phyloP scores from a whole-genome alignment of 441 rosid species.

The Corymbia citriodora region DNA sequence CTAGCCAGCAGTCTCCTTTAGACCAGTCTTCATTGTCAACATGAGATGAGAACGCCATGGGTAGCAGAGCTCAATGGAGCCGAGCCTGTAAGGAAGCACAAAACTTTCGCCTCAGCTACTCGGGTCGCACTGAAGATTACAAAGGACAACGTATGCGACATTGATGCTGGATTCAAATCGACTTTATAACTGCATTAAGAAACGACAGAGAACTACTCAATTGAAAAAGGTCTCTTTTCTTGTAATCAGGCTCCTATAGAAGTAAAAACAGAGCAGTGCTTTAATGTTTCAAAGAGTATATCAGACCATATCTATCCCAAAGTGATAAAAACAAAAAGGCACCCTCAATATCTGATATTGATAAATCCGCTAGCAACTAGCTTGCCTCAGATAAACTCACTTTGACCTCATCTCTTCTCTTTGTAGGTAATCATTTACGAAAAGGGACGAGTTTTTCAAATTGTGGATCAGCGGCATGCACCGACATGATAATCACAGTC shows the following conservation, averaged over 20 bases:
- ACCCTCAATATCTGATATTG: neutral
- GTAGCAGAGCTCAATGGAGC: neutral
- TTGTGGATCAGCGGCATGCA: neutral
- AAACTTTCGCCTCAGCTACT: neutral
- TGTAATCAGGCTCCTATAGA: neutral
- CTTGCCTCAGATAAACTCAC: neutral
- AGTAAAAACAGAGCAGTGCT: neutral
- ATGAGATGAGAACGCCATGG: neutral
- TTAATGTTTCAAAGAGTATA: neutral
- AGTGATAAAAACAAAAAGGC: neutral
- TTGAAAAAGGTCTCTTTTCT: neutral
- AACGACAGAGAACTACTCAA: neutral
- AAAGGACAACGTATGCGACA: neutral
- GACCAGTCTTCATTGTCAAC: neutral
- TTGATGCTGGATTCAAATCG: neutral
- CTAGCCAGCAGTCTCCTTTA: neutral
- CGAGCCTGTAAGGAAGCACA: neutral
- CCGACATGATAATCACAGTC: neutral
- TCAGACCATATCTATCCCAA: neutral
- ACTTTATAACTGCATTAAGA: neutral
- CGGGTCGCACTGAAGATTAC: neutral
- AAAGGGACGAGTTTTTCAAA: neutral
- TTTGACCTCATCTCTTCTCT: neutral
- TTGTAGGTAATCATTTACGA: neutral
- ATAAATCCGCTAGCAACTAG: neutral